phyloP scores from a whole-genome alignment of 495 filamentous ascomycete species.

The Penicillium maclennaniae region DNA sequence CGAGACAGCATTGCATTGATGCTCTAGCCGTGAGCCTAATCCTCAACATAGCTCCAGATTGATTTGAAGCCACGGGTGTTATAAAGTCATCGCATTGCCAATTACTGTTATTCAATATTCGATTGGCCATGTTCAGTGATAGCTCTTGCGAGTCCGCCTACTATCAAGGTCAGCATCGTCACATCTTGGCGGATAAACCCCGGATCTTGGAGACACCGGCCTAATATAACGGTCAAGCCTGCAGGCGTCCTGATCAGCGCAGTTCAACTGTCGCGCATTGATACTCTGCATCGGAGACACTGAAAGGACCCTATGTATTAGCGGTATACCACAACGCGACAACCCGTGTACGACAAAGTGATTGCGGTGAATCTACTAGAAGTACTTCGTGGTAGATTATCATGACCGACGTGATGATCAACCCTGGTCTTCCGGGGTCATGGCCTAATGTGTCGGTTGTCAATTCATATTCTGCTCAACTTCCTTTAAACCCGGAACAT shows the following conservation, averaged over 20 bases:
- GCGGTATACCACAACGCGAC: slow-evolving; percentile 26
- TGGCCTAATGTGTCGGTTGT: slow-evolving; percentile 1
- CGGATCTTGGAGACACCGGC: slow-evolving; percentile 7
- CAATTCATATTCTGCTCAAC: slow-evolving; percentile 2
- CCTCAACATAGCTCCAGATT: not conserved
- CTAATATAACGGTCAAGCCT: slow-evolving; percentile 21
- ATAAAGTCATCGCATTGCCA: not conserved
- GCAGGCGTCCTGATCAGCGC: slow-evolving; percentile 28
- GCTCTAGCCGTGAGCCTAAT: slow-evolving; percentile 7
- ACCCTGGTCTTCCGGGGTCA: slow-evolving; percentile 7
- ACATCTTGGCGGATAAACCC: not conserved
- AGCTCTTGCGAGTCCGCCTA: not conserved
- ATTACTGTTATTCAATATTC: not conserved
- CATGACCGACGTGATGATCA: slow-evolving; percentile 19
- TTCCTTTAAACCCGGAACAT: not conserved
- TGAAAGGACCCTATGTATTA: slow-evolving; percentile 10
- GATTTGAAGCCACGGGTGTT: not conserved
- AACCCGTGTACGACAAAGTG: slow-evolving; percentile 29
- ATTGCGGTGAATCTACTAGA: slow-evolving; percentile 21
- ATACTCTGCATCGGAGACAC: slow-evolving; percentile 2
- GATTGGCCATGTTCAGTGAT: not conserved
- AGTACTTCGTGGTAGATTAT: not conserved
- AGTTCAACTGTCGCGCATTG: slow-evolving; percentile 17
- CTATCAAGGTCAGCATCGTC: not conserved
- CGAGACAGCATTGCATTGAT: slow-evolving; percentile 28